Conservation (phyloP, 1,139 yeast genomes). For the Candida smagusa region DNA sequence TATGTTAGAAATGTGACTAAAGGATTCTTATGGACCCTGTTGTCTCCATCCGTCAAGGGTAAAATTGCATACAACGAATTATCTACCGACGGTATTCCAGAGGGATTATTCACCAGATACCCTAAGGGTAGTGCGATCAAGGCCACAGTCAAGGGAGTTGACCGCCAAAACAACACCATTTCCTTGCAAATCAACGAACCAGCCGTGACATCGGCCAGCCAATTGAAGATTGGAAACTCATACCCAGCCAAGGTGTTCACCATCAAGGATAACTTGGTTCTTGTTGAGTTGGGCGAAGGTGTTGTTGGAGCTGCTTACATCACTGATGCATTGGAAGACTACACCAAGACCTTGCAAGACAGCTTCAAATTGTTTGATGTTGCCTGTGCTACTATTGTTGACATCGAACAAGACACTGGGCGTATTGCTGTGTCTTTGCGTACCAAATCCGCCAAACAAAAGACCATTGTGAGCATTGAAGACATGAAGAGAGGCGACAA, state of each 20-base stretch:
- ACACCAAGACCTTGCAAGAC: slow-evolving; percentile 51
- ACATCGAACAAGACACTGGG: slow-evolving; percentile 52
- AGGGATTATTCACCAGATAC: slow-evolving; percentile 50
- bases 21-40: slow-evolving; percentile 63
- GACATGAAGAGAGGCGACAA: slow-evolving; percentile 69
- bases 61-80: slow-evolving; percentile 66
- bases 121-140: slow-evolving; percentile 72
- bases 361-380: slow-evolving; percentile 55
- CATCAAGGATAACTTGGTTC: slow-evolving; percentile 57
- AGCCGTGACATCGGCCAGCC: slow-evolving; percentile 40
- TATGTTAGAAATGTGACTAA: slow-evolving; percentile 54
- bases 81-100: slow-evolving; percentile 49
- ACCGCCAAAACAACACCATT: slow-evolving; percentile 49
- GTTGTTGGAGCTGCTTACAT: slow-evolving; percentile 65
- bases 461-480: slow-evolving; percentile 42
- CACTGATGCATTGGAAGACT: slow-evolving; percentile 79
- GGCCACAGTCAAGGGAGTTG: slow-evolving; percentile 55
- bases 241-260: slow-evolving; percentile 67
- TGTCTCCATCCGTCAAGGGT: slow-evolving; percentile 69
- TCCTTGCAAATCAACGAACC: slow-evolving; percentile 50
- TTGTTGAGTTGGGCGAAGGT: slow-evolving; percentile 63
- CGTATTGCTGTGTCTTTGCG: slow-evolving; percentile 68
- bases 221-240: slow-evolving; percentile 54
- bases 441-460: slow-evolving; percentile 45
- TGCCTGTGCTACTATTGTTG: slow-evolving; percentile 59